Evolutionary conservation across 805 yeast genomes (phyloP), one percentile per base, ranked within the genome.

Genomic region (Yamadazyma takamatsuzukensis): DNA sequence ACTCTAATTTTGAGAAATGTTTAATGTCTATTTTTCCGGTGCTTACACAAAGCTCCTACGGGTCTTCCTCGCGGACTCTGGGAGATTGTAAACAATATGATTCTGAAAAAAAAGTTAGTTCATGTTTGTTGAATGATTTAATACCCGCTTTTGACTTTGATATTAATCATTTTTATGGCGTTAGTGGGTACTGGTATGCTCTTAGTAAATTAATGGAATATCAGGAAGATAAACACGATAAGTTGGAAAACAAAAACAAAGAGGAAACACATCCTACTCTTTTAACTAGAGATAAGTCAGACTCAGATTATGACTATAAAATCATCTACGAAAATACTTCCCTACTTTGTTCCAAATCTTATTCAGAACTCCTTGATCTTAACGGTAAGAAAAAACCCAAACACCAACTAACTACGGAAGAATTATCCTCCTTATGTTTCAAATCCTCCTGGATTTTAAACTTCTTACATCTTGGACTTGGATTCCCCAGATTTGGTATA

Each of bases 161-260:
- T 29, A 57, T 71, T 21, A 70, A 74, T 41, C 72, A 70, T 36
- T 79, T 80, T 36, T 60, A 76, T 25, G 86, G 84, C 0, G 80
- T 80, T 6, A 76, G 82, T 39, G 84, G 83, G 4, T 78, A 78
- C 48, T 78, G 82, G 78, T 78, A 78, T 44, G 72, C 79, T 4
- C 60, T 78, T 24, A 66, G 69, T n/a, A 61, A 65, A 30, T 54
- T 76, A 23, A 47, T 74, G 22, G 54, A 61, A 8, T 57, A 53
- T 43, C 50, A 50, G 10, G 15, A 14, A 14, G 30, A 29, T 1
- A 17, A 29, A 17, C 10, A 23, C 11, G 19, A 14, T 7, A 26
- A 15, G 18, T 18, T 12, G 6, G 14, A 16, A 14, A 11, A 8
- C 18, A 26, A 15, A 7, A 21, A 33, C 8, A 29, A 18, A 14